Conservation (phyloP, 2,329 filamentous ascomycete genomes). For the Cladosporium phlei region DNA sequence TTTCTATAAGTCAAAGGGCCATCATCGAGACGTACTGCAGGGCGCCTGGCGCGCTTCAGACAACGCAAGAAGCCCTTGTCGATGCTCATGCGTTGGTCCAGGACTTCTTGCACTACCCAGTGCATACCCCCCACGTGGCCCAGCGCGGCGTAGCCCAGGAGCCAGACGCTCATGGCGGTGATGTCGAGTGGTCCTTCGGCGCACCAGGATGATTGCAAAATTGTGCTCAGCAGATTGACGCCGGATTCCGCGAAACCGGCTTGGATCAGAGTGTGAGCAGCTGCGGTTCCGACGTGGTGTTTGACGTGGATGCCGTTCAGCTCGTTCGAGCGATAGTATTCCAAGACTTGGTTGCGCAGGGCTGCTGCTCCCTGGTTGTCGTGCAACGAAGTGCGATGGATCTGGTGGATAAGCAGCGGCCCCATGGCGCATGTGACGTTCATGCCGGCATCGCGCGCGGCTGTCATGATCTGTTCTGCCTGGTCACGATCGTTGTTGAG, state of each 20-base stretch:
- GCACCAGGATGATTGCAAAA: constrained; percentile 24
- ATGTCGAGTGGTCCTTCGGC: constrained; percentile 24
- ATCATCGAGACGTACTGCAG: not conserved
- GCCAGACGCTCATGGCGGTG: constrained; percentile 28
- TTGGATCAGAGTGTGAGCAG: constrained; percentile 29
- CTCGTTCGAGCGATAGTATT: constrained; percentile 30
- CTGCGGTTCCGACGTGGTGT: constrained; percentile 27
- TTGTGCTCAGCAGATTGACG: constrained; percentile 26
- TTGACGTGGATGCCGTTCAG: constrained; percentile 23
- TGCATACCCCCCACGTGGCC: constrained; percentile 21
- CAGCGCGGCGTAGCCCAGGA: constrained; percentile 27
- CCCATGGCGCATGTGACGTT: constrained; percentile 25
- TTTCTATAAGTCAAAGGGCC: not conserved
- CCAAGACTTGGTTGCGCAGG: constrained; percentile 22
- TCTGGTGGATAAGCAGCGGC: constrained; percentile 26
- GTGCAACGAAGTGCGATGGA: constrained; percentile 15
- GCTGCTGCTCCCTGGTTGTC: constrained; percentile 16
- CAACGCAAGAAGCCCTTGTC: constrained; percentile 22
- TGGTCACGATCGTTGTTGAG: constrained; percentile 18
- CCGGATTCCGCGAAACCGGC: constrained; percentile 21
- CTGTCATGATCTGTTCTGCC: constrained; percentile 20
- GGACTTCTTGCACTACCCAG: constrained; percentile 28
- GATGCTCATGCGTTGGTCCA: constrained; percentile 26
- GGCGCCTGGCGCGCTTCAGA: constrained; percentile 11
- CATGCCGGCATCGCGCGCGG: constrained; percentile 28